Percentiles rank a stretch among this genome's conserved stretches.
These are phyloP conservation scores for Daldinia caldariorum DNA, from an alignment of 495 filamentous ascomycete genomes.

Conservation along the genomic window DNA sequence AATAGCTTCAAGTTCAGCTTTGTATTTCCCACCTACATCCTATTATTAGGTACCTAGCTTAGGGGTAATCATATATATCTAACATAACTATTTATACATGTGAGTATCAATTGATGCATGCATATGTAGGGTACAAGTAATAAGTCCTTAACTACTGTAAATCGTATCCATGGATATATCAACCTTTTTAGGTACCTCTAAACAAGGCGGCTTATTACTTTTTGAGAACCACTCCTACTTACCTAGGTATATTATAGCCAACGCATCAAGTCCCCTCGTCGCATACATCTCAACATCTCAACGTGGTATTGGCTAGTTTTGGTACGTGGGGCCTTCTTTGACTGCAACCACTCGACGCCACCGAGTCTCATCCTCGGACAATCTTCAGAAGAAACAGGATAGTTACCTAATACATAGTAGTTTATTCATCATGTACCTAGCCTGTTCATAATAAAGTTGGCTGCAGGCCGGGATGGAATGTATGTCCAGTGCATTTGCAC, in stretches of 20 bases:
- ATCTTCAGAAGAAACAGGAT: conserved; percentile 1
- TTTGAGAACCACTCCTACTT: conserved; percentile 17
- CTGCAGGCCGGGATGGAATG: too few species aligned
- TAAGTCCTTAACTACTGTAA: background rate
- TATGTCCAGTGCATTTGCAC: too few species aligned
- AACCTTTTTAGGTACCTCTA: background rate
- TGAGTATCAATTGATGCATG: conserved; percentile 9
- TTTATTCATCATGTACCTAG: background rate
- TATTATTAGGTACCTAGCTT: conserved; percentile 4
- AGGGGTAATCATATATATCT: background rate
- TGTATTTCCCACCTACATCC: conserved; percentile 3
- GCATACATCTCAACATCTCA: background rate
- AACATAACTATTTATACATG: conserved; percentile 4
- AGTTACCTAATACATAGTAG: background rate
- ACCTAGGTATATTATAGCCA: conserved; percentile 16
- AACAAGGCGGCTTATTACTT: conserved; percentile 7
- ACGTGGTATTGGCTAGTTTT: conserved; percentile 18
- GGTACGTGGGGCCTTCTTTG: conserved; percentile 8
- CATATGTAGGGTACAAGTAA: background rate
- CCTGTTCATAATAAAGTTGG: too few species aligned
- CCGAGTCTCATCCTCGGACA: conserved; percentile 38
- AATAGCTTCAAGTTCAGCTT: background rate
- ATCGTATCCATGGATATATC: too few species aligned
- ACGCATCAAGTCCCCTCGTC: conserved; percentile 21
- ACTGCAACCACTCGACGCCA: conserved; percentile 31